Conservation (phyloP, 495 filamentous ascomycete species). For the Letharia columbiana region DNA sequence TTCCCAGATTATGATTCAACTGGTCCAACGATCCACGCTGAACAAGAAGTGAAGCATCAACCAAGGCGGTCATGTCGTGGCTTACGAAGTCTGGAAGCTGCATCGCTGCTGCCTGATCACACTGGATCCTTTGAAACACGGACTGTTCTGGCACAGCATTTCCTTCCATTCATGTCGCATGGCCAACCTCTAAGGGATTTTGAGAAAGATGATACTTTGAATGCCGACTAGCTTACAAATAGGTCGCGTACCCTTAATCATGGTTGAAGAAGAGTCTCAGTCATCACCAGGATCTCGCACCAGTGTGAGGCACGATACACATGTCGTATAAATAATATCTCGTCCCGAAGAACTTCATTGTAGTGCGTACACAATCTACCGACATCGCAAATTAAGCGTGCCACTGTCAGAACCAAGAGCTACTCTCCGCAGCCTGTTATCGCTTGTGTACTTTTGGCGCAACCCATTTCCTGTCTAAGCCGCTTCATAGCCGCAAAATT, state of each 20-base stretch:
- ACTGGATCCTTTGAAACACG: not conserved
- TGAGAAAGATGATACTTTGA: not conserved
- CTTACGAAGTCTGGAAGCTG: not conserved
- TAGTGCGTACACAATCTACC: not conserved
- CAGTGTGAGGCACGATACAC: not conserved
- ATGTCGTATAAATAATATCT: not conserved
- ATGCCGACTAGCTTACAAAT: not conserved
- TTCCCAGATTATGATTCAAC: not conserved
- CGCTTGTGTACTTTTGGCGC: not conserved
- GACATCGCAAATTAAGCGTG: not conserved
- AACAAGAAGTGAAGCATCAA: not conserved
- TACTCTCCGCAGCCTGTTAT: not conserved
- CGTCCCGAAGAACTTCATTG: not conserved
- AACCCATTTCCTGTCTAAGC: not conserved
- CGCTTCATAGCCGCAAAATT: not conserved
- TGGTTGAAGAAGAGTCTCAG: not conserved
- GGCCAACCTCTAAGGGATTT: not conserved
- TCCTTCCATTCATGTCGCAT: not conserved
- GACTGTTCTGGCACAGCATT: not conserved
- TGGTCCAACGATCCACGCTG: not conserved
- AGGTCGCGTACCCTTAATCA: not conserved
- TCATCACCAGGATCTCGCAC: not conserved
- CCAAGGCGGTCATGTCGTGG: not conserved
- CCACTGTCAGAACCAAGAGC: not conserved
- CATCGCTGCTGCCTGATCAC: not conserved